Conservation (phyloP, 1,284 basidiomycete species). For the Cryptococcus jaspeensis region DNA sequence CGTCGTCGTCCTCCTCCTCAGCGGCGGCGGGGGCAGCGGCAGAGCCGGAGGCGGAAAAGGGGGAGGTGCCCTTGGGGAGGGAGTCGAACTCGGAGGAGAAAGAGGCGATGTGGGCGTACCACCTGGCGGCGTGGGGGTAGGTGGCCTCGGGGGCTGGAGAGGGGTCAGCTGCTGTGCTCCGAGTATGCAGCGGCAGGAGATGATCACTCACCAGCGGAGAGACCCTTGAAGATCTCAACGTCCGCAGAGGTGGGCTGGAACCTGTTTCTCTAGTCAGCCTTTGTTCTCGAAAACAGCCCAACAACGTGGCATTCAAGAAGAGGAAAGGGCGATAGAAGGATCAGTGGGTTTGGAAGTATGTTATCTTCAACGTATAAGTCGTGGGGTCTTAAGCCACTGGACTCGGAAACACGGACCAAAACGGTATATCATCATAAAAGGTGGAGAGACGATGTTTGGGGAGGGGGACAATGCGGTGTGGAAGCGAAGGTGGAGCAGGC, state of each 20-base stretch:
- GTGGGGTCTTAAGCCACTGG: slow-evolving; percentile 93
- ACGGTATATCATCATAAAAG: slow-evolving; percentile 71
- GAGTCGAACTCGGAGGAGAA: slow-evolving; percentile 73
- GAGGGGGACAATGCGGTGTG: slow-evolving; percentile 17
- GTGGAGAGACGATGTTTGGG: neutral
- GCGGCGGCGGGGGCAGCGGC: slow-evolving; percentile 54
- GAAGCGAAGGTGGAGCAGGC: neutral
- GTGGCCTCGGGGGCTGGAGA: slow-evolving; percentile 62
- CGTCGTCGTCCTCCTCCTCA: slow-evolving; percentile 83
- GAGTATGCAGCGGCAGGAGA: neutral
- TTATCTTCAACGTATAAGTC: slow-evolving; percentile 58
- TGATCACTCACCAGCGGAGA: slow-evolving; percentile 39
- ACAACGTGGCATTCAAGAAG: slow-evolving; percentile 15
- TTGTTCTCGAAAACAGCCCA: slow-evolving; percentile 14
- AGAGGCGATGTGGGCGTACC: slow-evolving; percentile 92
- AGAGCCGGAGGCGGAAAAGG: slow-evolving; percentile 65
- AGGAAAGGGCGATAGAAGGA: slow-evolving; percentile 27
- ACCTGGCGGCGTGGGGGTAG: slow-evolving; percentile 79
- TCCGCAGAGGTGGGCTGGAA: slow-evolving; percentile 96
- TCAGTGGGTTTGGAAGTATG: slow-evolving; percentile 79
- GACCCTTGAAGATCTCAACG: slow-evolving; percentile 84
- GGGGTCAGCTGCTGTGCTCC: neutral
- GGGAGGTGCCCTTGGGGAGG: slow-evolving; percentile 80
- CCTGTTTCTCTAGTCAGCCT: slow-evolving; percentile 55
- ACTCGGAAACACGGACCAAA: slow-evolving; percentile 99